Conservation (phyloP, 441 rosid species). For the Gossypium laxum region DNA sequence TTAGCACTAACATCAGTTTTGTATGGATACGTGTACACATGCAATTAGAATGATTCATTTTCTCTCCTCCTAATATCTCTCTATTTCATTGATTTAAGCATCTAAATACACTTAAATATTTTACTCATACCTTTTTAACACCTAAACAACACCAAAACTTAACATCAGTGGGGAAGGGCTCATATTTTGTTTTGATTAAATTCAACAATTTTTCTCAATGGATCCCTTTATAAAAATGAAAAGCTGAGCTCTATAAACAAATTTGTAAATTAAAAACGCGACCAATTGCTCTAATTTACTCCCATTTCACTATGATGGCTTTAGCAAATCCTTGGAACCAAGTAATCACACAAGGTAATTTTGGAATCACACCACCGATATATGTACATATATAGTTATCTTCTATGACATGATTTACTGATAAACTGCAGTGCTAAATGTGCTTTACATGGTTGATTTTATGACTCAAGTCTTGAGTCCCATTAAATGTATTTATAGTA, state of each 20-base stretch:
- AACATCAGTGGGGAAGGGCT: background rate
- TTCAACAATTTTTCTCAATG: background rate
- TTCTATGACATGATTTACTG: background rate
- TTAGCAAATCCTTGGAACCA: background rate
- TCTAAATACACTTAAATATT: no score
- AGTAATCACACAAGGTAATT: background rate
- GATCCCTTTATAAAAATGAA: background rate
- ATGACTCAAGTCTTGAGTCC: background rate
- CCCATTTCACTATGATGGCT: no score
- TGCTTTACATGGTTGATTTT: constrained; percentile 7
- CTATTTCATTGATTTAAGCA: no score
- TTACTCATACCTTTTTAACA: background rate
- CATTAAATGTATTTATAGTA: background rate
- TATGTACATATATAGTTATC: background rate
- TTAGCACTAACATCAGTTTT: background rate
- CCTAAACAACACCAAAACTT: background rate
- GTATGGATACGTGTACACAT: background rate
- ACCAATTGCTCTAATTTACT: background rate
- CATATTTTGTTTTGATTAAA: background rate
- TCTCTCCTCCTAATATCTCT: background rate
- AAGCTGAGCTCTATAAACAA: background rate
- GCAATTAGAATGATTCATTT: background rate
- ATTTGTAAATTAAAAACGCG: background rate
- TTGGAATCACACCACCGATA: background rate
- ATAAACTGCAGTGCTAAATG: background rate